These are phyloP conservation scores for Piloderma croceum DNA, from an alignment of 768 basidiomycete genomes.

Conservation along the genomic window DNA sequence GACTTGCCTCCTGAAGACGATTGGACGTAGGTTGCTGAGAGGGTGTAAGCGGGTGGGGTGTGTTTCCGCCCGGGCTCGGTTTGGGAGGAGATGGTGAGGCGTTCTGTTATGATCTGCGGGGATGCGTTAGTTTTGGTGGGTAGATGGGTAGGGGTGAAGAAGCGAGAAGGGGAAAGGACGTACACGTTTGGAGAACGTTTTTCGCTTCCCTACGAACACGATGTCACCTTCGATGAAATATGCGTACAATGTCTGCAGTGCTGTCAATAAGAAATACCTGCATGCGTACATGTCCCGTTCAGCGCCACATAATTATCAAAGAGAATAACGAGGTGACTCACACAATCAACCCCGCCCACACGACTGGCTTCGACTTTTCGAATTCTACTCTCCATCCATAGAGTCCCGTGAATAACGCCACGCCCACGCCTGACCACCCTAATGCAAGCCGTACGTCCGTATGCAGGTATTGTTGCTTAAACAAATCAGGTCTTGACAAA, in stretches of 20 bases:
- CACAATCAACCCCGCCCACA: slow-evolving; percentile 76
- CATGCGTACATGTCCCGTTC: slow-evolving; percentile 8
- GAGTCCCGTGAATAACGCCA: slow-evolving; percentile 74
- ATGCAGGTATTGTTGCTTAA: slow-evolving; percentile 81
- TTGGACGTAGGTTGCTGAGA: slow-evolving; percentile 66
- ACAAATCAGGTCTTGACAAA: slow-evolving; percentile 72
- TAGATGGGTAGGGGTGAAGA: not conserved
- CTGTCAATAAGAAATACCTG: slow-evolving; percentile 74
- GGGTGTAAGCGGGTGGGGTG: slow-evolving; percentile 59
- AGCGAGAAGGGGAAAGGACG: no score
- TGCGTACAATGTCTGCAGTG: slow-evolving; percentile 72
- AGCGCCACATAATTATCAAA: slow-evolving; percentile 1
- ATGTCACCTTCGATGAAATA: slow-evolving; percentile 80
- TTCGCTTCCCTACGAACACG: slow-evolving; percentile 85
- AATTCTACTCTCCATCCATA: slow-evolving; percentile 90
- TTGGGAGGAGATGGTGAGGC: slow-evolving; percentile 70
- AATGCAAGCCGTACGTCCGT: slow-evolving; percentile 83
- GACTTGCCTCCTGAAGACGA: slow-evolving; percentile 85
- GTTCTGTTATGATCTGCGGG: slow-evolving; percentile 81
- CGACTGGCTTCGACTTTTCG: slow-evolving; percentile 76
- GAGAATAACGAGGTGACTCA: slow-evolving; percentile 35
- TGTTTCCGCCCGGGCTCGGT: slow-evolving; percentile 51
- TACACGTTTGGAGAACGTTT: slow-evolving; percentile 83
- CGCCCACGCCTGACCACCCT: slow-evolving; percentile 81
- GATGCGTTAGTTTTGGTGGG: not conserved